Conservation (phyloP, 2,329 filamentous ascomycete genomes). For the Penicillium fuscoglaucum region DNA sequence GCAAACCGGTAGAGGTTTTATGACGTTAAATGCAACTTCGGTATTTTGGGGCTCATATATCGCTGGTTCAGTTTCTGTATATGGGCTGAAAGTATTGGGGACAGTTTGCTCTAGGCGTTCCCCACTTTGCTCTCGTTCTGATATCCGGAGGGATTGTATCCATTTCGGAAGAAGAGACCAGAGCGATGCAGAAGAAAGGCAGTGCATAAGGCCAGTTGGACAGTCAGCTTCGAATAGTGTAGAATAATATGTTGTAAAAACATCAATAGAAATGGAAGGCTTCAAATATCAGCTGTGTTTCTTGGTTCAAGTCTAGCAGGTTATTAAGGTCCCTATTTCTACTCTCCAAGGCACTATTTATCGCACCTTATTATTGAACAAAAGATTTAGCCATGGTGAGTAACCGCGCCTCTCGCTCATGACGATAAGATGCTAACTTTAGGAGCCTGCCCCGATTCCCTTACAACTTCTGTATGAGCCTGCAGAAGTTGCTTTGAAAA, state of each 20-base stretch:
- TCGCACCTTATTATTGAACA: background rate
- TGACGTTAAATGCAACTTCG: background rate
- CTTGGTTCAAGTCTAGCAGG: background rate
- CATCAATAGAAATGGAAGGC: background rate
- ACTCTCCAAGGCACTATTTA: background rate
- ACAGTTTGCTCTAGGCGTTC: background rate
- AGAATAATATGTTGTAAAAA: background rate
- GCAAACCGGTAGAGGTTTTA: background rate
- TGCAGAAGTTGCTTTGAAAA: background rate
- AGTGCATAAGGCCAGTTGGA: background rate
- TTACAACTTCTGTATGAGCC: background rate
- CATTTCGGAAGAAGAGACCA: conserved; percentile 2
- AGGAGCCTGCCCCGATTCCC: background rate
- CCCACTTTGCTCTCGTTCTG: background rate
- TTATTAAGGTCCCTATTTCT: background rate
- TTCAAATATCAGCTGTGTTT: background rate
- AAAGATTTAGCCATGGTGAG: background rate
- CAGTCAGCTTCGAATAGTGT: background rate
- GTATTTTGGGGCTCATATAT: background rate
- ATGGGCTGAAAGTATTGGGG: background rate
- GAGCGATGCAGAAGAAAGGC: conserved; percentile 1
- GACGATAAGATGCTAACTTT: background rate
- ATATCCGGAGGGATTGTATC: background rate
- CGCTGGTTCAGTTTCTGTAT: background rate
- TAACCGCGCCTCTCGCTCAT: background rate